Percentiles rank a stretch among this genome's conserved stretches.
Evolutionary conservation across 805 yeast species (phyloP).

Genomic region (Kodamaea kaohsiungensis): DNA sequence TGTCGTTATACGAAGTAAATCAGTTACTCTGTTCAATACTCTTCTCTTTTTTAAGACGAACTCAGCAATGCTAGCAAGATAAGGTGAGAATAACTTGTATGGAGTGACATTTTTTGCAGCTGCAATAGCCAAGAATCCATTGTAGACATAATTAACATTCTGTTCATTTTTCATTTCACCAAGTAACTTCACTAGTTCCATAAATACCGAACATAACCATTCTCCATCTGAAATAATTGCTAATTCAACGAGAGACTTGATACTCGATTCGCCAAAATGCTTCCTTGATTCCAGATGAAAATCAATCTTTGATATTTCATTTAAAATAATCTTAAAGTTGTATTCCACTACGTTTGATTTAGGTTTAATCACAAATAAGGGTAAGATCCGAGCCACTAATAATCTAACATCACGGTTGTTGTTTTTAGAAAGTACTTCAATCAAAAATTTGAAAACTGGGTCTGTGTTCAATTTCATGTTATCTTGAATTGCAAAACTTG

Average conservation of each 20-base stretch:
- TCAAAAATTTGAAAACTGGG: conserved; percentile 41
- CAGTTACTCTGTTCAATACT: conserved; percentile 60
- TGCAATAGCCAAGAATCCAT: conserved; percentile 62
- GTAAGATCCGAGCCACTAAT: conserved; percentile 52
- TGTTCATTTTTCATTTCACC: conserved; percentile 61
- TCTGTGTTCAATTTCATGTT: conserved; percentile 8
- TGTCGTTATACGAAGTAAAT: conserved; percentile 61
- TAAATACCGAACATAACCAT: conserved; percentile 61
- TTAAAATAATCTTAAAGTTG: conserved; percentile 47
- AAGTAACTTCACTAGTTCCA: conserved; percentile 64
- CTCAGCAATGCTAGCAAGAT: conserved; percentile 69
- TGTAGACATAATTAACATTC: conserved; percentile 67
- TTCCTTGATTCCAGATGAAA: conserved; percentile 26
- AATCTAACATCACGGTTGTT: conserved; percentile 57
- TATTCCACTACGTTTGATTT: conserved; percentile 37
- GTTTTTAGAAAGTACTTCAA: conserved; percentile 36
- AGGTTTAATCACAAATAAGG: conserved; percentile 47
- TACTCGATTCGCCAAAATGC: conserved; percentile 58
- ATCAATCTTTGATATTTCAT: conserved; percentile 42
- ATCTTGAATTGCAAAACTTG: conserved; percentile 53
- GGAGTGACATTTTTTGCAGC: conserved; percentile 59
- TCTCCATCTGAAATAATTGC: conserved; percentile 67
- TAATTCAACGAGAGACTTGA: conserved; percentile 63
- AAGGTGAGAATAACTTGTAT: conserved; percentile 79
- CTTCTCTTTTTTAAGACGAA: conserved; percentile 60